Evolutionary conservation across 495 filamentous ascomycete species (phyloP), one percentile per base, ranked within the genome.

Genomic region (Ascobolus immersus): DNA sequence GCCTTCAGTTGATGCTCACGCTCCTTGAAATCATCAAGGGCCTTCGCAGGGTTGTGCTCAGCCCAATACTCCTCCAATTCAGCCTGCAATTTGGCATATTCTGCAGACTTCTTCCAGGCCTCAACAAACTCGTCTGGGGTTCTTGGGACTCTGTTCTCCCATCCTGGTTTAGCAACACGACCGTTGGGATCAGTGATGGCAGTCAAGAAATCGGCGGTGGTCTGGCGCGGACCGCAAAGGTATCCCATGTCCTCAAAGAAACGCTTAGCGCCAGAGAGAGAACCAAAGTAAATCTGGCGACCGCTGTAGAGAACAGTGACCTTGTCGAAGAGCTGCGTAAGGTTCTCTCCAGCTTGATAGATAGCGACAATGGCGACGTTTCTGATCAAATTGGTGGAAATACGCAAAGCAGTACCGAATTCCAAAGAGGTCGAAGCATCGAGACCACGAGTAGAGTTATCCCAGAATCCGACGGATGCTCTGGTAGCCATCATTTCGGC

Each of bases 361-460:
- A 77, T 53, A 5, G 72, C 84, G 14, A 79, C 77, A 21, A 90
- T 59, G 1, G 77, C 82, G 4, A 78, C 86, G 9, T 71, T 67
- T 43, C 78, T 65, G 44, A 63, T 74, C 35, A 86, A 66, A 38
- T 80, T 75, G 14, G 80, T 84, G 67, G 86, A 78, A 20, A 57
- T 44, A 4, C 61, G 49, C 3, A 69, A 47, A 7, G 57, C 44
- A 27, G 54, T 44, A 20, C 61, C 52, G 27, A 64, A 66, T n/a
- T 57, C 52, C 22, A 58, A 50, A 1, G 64, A 59, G 2, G 53
- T 61, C 1, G 60, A 46, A 27, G 54, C 55, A 43, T 66, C 63
- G 1, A 68, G 58, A 12, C 64, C 65, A 28, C 60, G 50, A 1
- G 64, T 67, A 28, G 52, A 55, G 28, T 56, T 67, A 34, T 69